Evolutionary conservation across 768 basidiomycete species (phyloP).

Genomic region (Russula ochroleuca): DNA sequence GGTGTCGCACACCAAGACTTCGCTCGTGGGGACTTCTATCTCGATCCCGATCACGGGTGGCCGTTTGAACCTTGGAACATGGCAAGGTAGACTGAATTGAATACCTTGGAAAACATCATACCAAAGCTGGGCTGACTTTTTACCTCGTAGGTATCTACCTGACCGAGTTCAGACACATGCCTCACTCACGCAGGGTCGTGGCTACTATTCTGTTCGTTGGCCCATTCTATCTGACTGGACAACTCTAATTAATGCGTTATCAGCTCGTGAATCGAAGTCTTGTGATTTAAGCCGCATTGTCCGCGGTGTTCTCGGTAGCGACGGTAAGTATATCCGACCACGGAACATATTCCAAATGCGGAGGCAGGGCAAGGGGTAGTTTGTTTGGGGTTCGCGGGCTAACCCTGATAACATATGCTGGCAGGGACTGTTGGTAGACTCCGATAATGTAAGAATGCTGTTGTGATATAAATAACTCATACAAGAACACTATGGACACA

Average conservation of each 20-base stretch:
- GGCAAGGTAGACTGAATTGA: conserved; percentile 65
- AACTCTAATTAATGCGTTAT: not conserved
- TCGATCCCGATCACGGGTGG: conserved; percentile 81
- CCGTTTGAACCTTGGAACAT: conserved; percentile 77
- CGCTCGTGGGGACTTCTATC: conserved; percentile 77
- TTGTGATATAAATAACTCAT: not conserved
- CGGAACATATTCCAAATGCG: not conserved
- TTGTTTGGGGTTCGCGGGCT: too few species aligned
- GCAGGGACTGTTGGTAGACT: not conserved
- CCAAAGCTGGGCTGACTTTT: not conserved
- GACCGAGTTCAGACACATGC: conserved; percentile 70
- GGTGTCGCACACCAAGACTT: conserved; percentile 87
- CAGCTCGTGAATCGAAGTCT: conserved; percentile 10
- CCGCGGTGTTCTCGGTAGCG: not conserved
- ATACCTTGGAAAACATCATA: not conserved
- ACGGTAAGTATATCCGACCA: not conserved
- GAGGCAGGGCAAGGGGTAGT: not conserved
- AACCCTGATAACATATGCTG: not conserved
- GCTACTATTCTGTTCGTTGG: conserved; percentile 71
- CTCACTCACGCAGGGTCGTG: conserved; percentile 66
- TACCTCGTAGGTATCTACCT: conserved; percentile 66
- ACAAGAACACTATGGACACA: not conserved
- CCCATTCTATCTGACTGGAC: not conserved
- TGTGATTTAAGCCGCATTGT: not conserved
- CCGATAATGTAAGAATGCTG: not conserved